Evolutionary conservation across 2,329 filamentous ascomycete genomes (phyloP).

Genomic region (Magnaporthiopsis incrustans): DNA sequence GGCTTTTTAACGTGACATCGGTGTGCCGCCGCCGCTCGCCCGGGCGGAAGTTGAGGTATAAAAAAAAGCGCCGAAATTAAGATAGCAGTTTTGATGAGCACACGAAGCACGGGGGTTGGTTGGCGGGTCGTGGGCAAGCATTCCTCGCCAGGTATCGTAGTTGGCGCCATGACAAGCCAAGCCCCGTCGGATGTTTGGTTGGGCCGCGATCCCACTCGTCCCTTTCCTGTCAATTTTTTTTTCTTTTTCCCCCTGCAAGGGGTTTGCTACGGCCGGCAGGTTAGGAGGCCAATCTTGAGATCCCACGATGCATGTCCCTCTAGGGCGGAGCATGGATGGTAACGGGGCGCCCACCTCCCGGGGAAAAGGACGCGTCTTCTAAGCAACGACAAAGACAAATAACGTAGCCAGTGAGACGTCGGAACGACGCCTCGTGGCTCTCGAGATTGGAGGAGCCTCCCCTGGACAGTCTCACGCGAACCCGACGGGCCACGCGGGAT

Average conservation of each 20-base stretch:
- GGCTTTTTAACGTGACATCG: not conserved
- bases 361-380: not conserved
- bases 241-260: not conserved
- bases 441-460: not conserved
- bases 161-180: not conserved
- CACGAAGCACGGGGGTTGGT: no score
- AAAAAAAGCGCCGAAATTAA: not conserved
- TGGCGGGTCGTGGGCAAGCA: not conserved
- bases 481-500: not conserved
- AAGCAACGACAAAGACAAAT: not conserved
- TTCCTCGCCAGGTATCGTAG: not conserved
- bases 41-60: not conserved
- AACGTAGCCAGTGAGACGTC: conserved; percentile 5
- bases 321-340: not conserved
- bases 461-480: not conserved
- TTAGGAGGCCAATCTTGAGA: not conserved
- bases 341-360: no score
- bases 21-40: not conserved
- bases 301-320: not conserved
- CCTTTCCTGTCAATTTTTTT: not conserved
- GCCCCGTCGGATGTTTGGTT: not conserved
- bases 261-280: not conserved
- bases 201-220: not conserved
- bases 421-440: conserved; percentile 3
- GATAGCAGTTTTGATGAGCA: not conserved